Base-by-base conservation (phyloP, 148 eudicot species). In the Nepenthes mirabilis region DNA sequence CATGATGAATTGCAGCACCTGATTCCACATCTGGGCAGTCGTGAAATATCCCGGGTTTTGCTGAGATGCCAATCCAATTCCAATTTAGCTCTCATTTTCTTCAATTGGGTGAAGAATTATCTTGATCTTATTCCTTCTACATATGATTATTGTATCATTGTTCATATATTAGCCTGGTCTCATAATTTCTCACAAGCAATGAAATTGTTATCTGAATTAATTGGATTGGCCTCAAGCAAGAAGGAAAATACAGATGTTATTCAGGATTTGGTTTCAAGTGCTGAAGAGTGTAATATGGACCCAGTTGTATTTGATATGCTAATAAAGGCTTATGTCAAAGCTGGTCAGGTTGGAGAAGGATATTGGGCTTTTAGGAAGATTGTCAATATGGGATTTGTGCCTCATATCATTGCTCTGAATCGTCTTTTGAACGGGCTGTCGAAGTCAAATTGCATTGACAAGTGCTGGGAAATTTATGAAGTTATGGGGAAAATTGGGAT, bases 231-330 rank as follows among this genome's bases (percentile, higher is more conserved):
- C 56, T 68, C 57, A 12, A 56, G 53, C 68, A 65, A 49, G 36
- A 43, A 65, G 2, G 70, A 52, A 36, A 74, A 64, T 14, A 35
- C 65, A 14, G 77, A 85, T 40, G 72, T 77, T 59, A 82, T 79
- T 47, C 61, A 74, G 35, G 66, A 70, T 57, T 79, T 88, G 75
- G 76, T 88, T 52, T 64, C 55, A 6, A 77, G 77, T 74, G 57
- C 79, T 2, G 58, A 72, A 32, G 83, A 80, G 59, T 91, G 96
- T 75, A 85, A 86, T 67, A 85, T 96, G 96, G 85, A 88, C 60
- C 94, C 88, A 0, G 86, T 85, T 58, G 79, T 80, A 9, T 91
- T 91, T 65, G 94, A 91, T 72, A 88, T 91, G 88, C 75, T 91
- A 47, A 66, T 85, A 13, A 91, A 88, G 70, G 94, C 86, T 12